Conservation (phyloP, 306 rosid species). For the Ziziphus jujuba region DNA sequence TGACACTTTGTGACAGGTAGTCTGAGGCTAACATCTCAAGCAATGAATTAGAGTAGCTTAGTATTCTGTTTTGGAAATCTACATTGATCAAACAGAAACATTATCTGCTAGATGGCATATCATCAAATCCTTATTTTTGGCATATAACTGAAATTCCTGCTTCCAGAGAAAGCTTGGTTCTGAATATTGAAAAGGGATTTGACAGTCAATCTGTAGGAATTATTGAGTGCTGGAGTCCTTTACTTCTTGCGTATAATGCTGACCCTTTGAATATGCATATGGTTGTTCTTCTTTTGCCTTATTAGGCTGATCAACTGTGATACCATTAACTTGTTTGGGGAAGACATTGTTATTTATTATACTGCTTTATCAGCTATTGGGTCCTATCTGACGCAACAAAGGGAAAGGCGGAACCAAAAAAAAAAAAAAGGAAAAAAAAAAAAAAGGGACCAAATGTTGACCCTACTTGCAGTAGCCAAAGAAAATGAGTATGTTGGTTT, state of each 20-base stretch:
- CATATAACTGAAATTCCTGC: constrained; percentile 25
- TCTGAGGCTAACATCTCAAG: constrained; percentile 65
- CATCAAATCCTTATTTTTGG: constrained; percentile 7
- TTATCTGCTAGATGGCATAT: constrained; percentile 26
- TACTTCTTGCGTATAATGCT: constrained; percentile 26
- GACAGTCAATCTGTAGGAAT: constrained; percentile 17
- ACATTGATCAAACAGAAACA: constrained; percentile 15
- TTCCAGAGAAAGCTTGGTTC: constrained; percentile 14
- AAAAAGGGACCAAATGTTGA: neutral
- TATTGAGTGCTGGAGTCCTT: constrained; percentile 21
- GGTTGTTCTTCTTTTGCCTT: constrained; percentile 15
- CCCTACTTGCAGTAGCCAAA: neutral
- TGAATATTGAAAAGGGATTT: constrained; percentile 31
- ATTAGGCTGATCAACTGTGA: neutral
- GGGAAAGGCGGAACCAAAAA: neutral
- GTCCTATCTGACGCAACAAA: neutral
- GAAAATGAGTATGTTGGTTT: neutral
- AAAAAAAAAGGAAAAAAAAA: neutral
- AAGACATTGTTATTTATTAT: neutral
- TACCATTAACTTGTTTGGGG: neutral
- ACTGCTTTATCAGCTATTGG: constrained; percentile 10
- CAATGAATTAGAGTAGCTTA: constrained; percentile 42
- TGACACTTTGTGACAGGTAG: constrained; percentile 61
- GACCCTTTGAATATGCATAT: constrained; percentile 13
- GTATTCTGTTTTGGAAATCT: constrained; percentile 36